Evolutionary conservation across 805 yeast species (phyloP), one percentile per base, ranked within the genome.

Genomic region (Ogataea pini): DNA sequence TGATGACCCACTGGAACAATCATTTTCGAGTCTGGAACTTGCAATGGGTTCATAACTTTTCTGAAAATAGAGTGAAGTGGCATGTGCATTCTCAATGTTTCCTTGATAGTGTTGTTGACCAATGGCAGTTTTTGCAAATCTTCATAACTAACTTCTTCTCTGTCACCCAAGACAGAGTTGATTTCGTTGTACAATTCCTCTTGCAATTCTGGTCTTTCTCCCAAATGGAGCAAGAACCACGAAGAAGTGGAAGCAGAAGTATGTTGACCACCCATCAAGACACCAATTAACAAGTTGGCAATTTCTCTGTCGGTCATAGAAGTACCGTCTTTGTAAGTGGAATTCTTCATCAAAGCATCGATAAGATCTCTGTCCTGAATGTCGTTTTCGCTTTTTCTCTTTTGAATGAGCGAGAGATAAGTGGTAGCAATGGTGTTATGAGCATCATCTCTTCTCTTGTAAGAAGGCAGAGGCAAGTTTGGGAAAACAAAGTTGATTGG

Each of bases 261-360:
- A 70, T 94, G 99, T 75, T 94, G 99, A 54, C 99, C 99, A 62
- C 99, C 99, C 99, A 94, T 94, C 52, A 94, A 77, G 47, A 94
- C 86, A 69, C 98, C 99, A 69, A 94, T 92, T 68, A 90, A 75
- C 68, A 94, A 76, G 70, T 91, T 87, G 42, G 98, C 94, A 63
- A 94, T 89, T 72, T 94, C 96, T 67, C 85, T 84, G 68, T 94
- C 99, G 22, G 96, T 85, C 97, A 94, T 91, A 63, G 78, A 77
- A 42, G 84, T 83, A 60, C 99, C 99, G 65, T 94, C 98, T 68
- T 89, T 91, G 73, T 94, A 94, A 50, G 88, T 82, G 36, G 91
- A 85, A 59, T 75, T 77, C 59, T 82, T 79, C 88, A 94, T 81
- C 65, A 90, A 78, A 14, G 94, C 78, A 67, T 92, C 98, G 57